These are phyloP conservation scores for Penicillium sp. DNA, from an alignment of 2,329 filamentous ascomycete genomes.

Conservation along the genomic window DNA sequence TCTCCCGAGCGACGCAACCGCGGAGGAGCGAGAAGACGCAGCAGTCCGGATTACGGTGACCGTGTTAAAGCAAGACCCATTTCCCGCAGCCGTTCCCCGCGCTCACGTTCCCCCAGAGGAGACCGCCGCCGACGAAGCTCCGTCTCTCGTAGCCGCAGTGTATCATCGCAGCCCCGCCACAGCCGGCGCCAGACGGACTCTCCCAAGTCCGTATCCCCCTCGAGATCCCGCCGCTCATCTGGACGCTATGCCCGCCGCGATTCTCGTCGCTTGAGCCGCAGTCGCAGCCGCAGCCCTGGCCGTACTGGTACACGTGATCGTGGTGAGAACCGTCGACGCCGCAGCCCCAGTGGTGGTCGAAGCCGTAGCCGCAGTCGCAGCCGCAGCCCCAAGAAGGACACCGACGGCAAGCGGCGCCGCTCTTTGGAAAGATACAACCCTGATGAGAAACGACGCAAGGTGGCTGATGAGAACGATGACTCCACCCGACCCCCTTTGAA, in stretches of 20 bases:
- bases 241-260: conserved; percentile 41
- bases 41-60: conserved; percentile 42
- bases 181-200: conserved; percentile 34
- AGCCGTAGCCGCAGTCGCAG: conserved; percentile 36
- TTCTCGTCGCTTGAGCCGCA: conserved; percentile 32
- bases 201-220: conserved; percentile 41
- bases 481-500: conserved; percentile 6
- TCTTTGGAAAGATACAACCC: conserved; percentile 48
- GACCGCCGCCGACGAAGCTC: conserved; percentile 39
- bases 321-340: conserved; percentile 4
- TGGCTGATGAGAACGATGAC: conserved; percentile 39
- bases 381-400: conserved; percentile 31
- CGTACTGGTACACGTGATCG: conserved; percentile 40
- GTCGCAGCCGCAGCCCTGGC: conserved; percentile 26
- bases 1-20: conserved; percentile 40
- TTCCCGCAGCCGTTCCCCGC: conserved; percentile 49
- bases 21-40: conserved; percentile 37
- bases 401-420: conserved; percentile 39
- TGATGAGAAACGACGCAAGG: conserved; percentile 43
- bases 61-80: conserved; percentile 52
- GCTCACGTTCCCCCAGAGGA: conserved; percentile 57
- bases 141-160: conserved; percentile 38
- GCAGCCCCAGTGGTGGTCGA: conserved; percentile 21
- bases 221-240: conserved; percentile 37
- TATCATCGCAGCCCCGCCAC: conserved; percentile 36